Conservation (phyloP, 495 filamentous ascomycete genomes). For the Aspergillus avenaceus region DNA sequence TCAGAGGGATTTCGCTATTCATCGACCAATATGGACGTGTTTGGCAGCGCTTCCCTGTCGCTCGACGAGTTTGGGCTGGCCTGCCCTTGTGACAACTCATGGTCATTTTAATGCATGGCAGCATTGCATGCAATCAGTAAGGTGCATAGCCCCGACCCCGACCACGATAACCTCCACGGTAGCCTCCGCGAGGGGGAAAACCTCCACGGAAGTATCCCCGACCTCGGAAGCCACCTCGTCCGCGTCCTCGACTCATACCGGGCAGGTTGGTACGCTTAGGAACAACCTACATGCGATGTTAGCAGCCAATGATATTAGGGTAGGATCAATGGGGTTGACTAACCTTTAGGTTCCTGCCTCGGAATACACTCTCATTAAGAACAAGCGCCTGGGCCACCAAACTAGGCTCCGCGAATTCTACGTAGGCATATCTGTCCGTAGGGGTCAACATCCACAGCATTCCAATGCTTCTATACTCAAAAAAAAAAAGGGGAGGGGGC, state of each 20-base stretch:
- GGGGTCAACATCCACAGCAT: conserved; percentile 45
- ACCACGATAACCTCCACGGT: conserved; percentile 75
- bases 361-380: conserved; percentile 94
- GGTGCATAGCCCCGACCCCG: conserved; percentile 77
- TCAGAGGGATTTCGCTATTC: not conserved
- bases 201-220: conserved; percentile 58
- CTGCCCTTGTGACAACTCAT: not conserved
- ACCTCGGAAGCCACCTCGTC: conserved; percentile 64
- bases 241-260: conserved; percentile 80
- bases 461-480: too few relatives aligned
- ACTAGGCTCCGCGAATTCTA: conserved; percentile 95
- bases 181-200: conserved; percentile 66
- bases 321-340: conserved; percentile 5
- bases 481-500: not conserved
- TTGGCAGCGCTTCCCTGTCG: not conserved
- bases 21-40: not conserved
- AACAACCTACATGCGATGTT: conserved; percentile 57
- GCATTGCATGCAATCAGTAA: conserved; percentile 50
- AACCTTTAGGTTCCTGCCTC: conserved; percentile 91
- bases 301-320: not conserved
- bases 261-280: conserved; percentile 98
- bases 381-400: conserved; percentile 91
- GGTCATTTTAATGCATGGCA: not conserved
- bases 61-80: not conserved
- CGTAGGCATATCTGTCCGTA: conserved; percentile 84